phyloP scores from a whole-genome alignment of 768 basidiomycete genomes.

The Lentinus brumalis region DNA sequence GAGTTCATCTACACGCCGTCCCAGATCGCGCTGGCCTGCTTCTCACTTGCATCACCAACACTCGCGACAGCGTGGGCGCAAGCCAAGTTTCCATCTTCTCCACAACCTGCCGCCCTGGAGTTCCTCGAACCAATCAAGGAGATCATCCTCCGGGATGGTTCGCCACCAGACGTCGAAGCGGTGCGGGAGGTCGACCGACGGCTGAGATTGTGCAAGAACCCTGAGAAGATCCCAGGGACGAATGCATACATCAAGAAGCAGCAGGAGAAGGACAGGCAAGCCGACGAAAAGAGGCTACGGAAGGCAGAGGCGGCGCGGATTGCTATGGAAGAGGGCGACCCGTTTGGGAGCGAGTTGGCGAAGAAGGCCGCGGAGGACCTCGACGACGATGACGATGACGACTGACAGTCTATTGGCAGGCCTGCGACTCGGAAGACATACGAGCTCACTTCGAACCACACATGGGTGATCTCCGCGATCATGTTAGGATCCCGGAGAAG shows the following conservation, averaged over 20 bases:
- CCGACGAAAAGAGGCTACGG: slow-evolving; percentile 61
- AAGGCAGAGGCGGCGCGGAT: slow-evolving; percentile 54
- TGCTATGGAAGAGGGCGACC: slow-evolving; percentile 61
- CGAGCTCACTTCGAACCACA: neutral
- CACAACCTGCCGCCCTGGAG: slow-evolving; percentile 31
- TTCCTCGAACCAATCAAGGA: slow-evolving; percentile 56
- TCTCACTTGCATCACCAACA: slow-evolving; percentile 64
- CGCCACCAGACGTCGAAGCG: slow-evolving; percentile 73
- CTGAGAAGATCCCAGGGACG: slow-evolving; percentile 92
- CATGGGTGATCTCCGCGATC: neutral
- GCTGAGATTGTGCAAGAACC: slow-evolving; percentile 89
- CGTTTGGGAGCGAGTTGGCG: slow-evolving; percentile 63
- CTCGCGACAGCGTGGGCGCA: slow-evolving; percentile 64
- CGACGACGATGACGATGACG: slow-evolving; percentile 50
- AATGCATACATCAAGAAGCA: slow-evolving; percentile 75
- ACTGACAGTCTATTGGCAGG: neutral
- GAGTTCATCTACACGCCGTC: slow-evolving; percentile 92
- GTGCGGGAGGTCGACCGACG: slow-evolving; percentile 90
- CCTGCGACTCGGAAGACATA: neutral
- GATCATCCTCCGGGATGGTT: slow-evolving; percentile 55
- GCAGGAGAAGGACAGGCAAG: slow-evolving; percentile 69
- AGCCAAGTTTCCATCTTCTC: slow-evolving; percentile 37
- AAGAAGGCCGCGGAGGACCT: slow-evolving; percentile 45
- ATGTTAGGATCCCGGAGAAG: neutral
- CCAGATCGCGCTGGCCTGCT: slow-evolving; percentile 85